Base-by-base conservation (phyloP, 768 basidiomycete genomes). In the Tephrocybe sp. region DNA sequence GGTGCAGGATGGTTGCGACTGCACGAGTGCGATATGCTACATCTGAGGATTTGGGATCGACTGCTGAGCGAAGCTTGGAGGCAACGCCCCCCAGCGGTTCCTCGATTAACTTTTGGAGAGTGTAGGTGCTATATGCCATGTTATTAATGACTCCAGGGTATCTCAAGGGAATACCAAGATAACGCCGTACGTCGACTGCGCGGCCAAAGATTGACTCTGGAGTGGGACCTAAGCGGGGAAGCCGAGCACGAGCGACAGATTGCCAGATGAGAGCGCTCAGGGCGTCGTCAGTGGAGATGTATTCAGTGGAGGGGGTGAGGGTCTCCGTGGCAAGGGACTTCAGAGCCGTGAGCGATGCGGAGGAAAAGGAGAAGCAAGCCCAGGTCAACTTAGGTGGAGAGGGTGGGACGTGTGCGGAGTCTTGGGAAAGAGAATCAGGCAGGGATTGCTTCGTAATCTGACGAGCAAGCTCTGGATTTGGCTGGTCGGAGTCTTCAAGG, bases 211-310 rank as follows among this genome's bases (percentile, higher is more conserved):
- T 62, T 11, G 53, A 39, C 14, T 47, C 39, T 20, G 31, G 14
- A 11, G 52, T 31, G 19, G 56, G 44, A 32, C 36, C 13, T 14
- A 63, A 20, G 22, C 66, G 65, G 1, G 58, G 58, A 7, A 60
- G 56, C 11, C 66, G 63, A 26, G 61, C 63, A 5, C 59, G 65
- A 4, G 41, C 47, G 38, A 66, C 51, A 39, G 54, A 55, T 49
- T 63, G 62, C 63, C 63, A 67, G 39, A 67, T 60, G 22, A 66
- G 54, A 4, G 66, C 62, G 19, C 40, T 62, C 20, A 66, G 52
- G 10, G 61, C 56, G 36, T 67, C 66, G 46, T 67, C 65, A 1
- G 65, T 66, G 8, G 65, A 63, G 30, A 67, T 50, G 49, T 55
- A 67, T 3, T 31, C 13, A 4, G 47, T n/a, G 30, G 56, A 23